A percentile compares a stretch with the other conserved stretches of the same genome.
phyloP scores from a whole-genome alignment of 306 rosid genomes.

The Rosa lucieae region DNA sequence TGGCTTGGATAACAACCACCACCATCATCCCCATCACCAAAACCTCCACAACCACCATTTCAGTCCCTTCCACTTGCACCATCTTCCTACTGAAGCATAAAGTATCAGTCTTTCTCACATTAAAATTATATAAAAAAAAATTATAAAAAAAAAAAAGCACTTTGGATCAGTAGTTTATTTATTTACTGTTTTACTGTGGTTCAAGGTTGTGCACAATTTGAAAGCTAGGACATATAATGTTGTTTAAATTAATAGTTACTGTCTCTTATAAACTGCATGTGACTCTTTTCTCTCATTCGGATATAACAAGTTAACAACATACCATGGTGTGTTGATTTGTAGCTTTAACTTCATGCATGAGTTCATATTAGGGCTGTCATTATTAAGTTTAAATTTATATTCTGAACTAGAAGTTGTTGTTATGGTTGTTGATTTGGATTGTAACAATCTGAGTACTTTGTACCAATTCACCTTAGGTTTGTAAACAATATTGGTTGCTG shows the following conservation, averaged over 20 bases:
- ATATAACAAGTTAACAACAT: neutral
- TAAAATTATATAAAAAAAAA: too few species aligned
- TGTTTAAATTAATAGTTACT: neutral
- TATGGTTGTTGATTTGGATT: neutral
- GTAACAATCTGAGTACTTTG: neutral
- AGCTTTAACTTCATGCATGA: neutral
- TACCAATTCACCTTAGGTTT: neutral
- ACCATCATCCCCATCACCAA: slow-evolving; percentile 27
- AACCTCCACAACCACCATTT: slow-evolving; percentile 43
- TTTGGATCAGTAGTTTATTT: neutral
- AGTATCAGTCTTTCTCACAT: neutral
- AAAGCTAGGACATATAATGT: neutral
- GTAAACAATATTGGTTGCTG: neutral
- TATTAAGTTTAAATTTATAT: neutral
- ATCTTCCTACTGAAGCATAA: slow-evolving; percentile 40
- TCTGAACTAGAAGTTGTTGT: neutral
- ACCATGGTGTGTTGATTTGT: neutral
- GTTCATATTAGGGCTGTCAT: neutral
- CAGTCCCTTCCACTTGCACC: slow-evolving; percentile 42
- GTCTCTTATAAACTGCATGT: neutral
- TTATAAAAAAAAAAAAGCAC: neutral
- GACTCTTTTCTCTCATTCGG: neutral
- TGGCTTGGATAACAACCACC: slow-evolving; percentile 38
- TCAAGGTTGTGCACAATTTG: neutral
- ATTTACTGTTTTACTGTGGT: neutral